A percentile compares a stretch with the other conserved stretches of the same genome.
Evolutionary conservation across 176 grass and related monocot species (phyloP).

Genomic region (Melocanna baccifera): DNA sequence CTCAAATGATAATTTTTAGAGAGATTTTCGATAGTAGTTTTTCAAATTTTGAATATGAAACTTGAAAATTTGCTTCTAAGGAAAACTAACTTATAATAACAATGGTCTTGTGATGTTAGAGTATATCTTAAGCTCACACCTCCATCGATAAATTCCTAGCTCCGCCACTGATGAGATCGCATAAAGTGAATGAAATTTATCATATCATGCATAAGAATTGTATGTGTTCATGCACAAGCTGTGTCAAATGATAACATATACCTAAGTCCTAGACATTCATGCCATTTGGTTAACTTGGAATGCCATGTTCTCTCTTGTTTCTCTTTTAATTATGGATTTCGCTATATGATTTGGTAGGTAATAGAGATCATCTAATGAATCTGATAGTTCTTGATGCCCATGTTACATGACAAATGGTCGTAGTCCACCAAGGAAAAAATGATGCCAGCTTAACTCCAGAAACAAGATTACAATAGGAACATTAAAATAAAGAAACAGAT

Average conservation of each 20-base stretch:
- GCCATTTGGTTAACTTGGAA: background rate
- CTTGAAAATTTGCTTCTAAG: too few species aligned
- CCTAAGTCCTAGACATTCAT: background rate
- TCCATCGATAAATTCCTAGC: too few species aligned
- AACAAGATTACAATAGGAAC: background rate
- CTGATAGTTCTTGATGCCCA: background rate
- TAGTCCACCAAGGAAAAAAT: background rate
- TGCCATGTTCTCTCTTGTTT: background rate
- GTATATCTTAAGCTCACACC: too few species aligned
- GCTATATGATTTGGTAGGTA: background rate
- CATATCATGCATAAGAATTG: background rate
- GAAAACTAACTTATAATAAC: too few species aligned
- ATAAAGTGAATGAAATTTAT: background rate
- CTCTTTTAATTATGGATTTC: background rate
- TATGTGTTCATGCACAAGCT: background rate
- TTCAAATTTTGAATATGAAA: too few species aligned
- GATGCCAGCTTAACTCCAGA: background rate
- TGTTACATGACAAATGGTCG: background rate
- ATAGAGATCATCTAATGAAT: background rate
- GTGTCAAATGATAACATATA: background rate
- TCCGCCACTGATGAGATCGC: background rate
- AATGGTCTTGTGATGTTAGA: too few species aligned
- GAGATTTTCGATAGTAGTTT: too few species aligned
- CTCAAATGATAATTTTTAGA: too few species aligned
- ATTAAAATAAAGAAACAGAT: background rate